Evolutionary conservation across 2,329 filamentous ascomycete genomes (phyloP), one percentile per base, ranked within the genome.

Genomic region (Tolypocladium amazonense): DNA sequence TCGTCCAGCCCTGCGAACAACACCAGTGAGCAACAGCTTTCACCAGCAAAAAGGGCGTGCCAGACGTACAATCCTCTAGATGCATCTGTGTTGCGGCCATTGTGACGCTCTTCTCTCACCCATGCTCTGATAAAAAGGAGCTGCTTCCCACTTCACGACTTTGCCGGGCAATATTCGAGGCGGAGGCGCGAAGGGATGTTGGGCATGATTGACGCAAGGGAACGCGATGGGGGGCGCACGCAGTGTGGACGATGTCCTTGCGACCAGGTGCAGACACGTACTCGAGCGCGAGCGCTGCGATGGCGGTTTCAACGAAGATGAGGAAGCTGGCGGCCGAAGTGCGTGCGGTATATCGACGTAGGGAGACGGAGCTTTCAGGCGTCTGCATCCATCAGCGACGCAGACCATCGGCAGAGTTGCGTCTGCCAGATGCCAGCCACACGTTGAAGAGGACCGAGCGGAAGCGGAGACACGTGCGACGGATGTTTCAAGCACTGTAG

Each of bases 21-120:
- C 8, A 59, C 14, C 8, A 59, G 62, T 72, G 62, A 72, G 70
- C 63, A 61, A 60, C 58, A 54, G 41, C 57, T 23, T 18, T 15
- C 25, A 18, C 39, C 30, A 58, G n/a, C 27, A 47, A 41, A 41
- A 35, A 20, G 54, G 18, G 57, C 2, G 12, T 55, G 15, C 12
- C 37, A 61, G 56, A 74, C 80, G 72, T 79, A 92, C 92, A 96
- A 76, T 96, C 91, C 84, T 92, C 88, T 79, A 96, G 81, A 76
- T 86, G 86, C 89, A 94, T 91, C 75, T 88, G 90, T 80, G 79
- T 78, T 79, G 84, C 81, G 77, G 84, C 80, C 89, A 93, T 93
- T 71, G 72, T 85, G 82, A 73, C 76, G 73, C 75, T 61, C 63
- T 62, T 61, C 60, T 63, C 62, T 64, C 63, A 61, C 62, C 68